Percentiles rank a stretch among this genome's conserved stretches.
Evolutionary conservation across 2,329 filamentous ascomycete species (phyloP).

Genomic region (Zymoseptoria brevis): DNA sequence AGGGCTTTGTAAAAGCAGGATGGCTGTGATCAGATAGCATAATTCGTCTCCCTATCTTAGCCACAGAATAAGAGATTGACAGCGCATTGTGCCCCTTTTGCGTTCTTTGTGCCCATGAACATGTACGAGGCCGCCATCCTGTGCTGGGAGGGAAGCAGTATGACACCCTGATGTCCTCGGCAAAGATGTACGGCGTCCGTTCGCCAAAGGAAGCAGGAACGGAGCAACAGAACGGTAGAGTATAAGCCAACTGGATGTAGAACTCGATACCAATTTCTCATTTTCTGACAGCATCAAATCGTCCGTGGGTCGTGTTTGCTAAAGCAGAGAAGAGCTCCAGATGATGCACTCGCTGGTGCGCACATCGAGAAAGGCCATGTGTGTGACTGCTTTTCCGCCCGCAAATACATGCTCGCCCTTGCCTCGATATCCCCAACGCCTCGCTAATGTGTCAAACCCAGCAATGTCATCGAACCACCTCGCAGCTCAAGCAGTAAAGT

Average conservation of each 20-base stretch:
- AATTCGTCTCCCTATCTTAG: not conserved
- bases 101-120: not conserved
- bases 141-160: not conserved
- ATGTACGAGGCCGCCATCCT: not conserved
- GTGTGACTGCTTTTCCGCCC: not conserved
- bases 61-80: not conserved
- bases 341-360: not conserved
- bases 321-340: not conserved
- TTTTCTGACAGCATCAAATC: not conserved
- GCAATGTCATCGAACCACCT: conserved; percentile 2
- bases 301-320: not conserved
- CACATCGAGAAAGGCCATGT: not conserved
- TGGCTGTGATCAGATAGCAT: not conserved
- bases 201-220: too few relatives aligned
- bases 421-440: not conserved
- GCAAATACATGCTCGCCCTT: not conserved
- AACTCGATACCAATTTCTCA: not conserved
- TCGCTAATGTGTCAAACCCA: not conserved
- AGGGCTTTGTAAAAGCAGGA: not conserved
- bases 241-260: not conserved
- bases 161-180: not conserved
- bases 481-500: conserved; percentile 23
- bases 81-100: not conserved
- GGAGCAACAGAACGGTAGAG: not conserved
- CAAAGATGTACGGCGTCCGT: not conserved